Evolutionary conservation across 1,139 yeast genomes (phyloP), one percentile per base, ranked within the genome.

Genomic region (Scheffersomyces titani): DNA sequence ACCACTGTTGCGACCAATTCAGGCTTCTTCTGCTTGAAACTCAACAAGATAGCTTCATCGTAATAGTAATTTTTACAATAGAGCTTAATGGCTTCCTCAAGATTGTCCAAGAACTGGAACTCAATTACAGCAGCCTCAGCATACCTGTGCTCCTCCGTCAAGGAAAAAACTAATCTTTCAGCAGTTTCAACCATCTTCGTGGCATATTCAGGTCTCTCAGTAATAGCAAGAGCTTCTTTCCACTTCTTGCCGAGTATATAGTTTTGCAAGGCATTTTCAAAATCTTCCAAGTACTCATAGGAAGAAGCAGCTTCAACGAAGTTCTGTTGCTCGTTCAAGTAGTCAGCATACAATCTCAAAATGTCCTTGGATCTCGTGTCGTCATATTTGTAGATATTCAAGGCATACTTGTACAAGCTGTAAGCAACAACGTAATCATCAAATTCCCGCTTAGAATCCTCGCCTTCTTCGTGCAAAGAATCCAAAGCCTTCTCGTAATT

Each of bases 91-190:
- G 97, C 89, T 56, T 82, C 88, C 54, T 81, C 84, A 20, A 86
- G 69, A 62, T 91, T 81, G 16, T 80, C 71, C 66, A 92, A 77
- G 67, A 87, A 89, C 53, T 85, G 78, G 55, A 80, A 76, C 65
- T 90, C 87, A 53, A 96, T 85, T 53, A 84, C 85, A 0, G 97
- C 98, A n/a, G 97, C 96, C 53, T 89, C 94, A 6, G 83, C 77
- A 68, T 90, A 93, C 58, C 83, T 82, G 68, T 91, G 97, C 45
- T 87, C 88, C 50, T 88, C 93, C 1, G 81, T 76, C 57, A 92
- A 80, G 3, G 85, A 69, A 1, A 79, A 75, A 5, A 90, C 86
- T 57, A 94, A 79, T 55, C 81, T 79, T 49, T 82, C 86, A 7
- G 92, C 88, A 49, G 83, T 73, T 0, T 76, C 83, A 1, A 52